These are phyloP conservation scores for Pinus taeda DNA, from an alignment of 75 land plant genomes.

Conservation along the genomic window DNA sequence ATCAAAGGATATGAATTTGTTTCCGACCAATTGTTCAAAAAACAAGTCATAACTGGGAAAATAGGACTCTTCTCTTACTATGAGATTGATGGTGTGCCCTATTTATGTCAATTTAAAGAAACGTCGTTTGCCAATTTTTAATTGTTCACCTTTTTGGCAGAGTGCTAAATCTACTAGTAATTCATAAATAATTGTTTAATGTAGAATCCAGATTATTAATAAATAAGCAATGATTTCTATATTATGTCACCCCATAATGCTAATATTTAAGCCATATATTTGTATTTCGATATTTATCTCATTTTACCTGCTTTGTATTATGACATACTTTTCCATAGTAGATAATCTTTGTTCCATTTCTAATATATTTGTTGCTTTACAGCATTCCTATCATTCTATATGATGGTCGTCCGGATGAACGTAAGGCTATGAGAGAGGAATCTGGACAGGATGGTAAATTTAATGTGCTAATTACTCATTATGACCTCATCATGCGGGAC, in stretches of 20 bases:
- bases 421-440: conserved; percentile 74
- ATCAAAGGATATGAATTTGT: background rate
- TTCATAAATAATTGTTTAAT: background rate
- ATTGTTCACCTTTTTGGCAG: background rate
- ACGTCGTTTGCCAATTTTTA: background rate
- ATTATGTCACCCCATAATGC: background rate
- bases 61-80: background rate
- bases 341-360: background rate
- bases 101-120: background rate
- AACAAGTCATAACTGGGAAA: background rate
- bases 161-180: too few relatives aligned
- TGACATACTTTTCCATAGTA: background rate
- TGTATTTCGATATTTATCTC: background rate
- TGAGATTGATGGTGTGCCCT: background rate
- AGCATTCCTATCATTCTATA: conserved; percentile 73
- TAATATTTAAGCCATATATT: background rate
- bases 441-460: conserved; percentile 68
- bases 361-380: conserved; percentile 18
- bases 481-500: conserved; percentile 95
- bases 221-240: background rate
- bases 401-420: conserved; percentile 83
- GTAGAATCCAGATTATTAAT: background rate
- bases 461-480: conserved; percentile 91
- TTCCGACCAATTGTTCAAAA: background rate
- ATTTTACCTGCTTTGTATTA: background rate